A percentile compares a stretch with the other conserved stretches of the same genome.
These are phyloP conservation scores for Dothistroma septosporum DNA, from an alignment of 2,329 filamentous ascomycete genomes.

Conservation along the genomic window DNA sequence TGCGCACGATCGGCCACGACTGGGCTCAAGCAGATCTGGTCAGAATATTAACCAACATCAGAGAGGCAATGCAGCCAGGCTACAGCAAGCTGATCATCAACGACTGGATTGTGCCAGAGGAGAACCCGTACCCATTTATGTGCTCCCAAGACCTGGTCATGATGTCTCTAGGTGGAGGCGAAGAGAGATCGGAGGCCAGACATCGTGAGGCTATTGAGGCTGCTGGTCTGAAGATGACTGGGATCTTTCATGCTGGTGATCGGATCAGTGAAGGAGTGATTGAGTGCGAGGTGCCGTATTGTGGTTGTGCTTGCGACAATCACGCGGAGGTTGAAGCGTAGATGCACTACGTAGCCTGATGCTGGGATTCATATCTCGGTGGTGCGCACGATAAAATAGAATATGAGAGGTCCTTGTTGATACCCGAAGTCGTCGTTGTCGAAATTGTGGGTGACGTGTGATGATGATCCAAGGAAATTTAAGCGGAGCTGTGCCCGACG, in stretches of 20 bases:
- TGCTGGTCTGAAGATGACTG: conserved; percentile 2
- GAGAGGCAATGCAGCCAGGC: conserved; percentile 27
- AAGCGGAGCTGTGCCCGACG: too few relatives aligned
- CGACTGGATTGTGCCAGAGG: conserved; percentile 31
- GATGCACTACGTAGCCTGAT: background rate
- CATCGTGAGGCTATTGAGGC: conserved; percentile 6
- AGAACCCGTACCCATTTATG: conserved; percentile 6
- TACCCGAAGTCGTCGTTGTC: too few relatives aligned
- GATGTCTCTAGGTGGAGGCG: conserved; percentile 6
- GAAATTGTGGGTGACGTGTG: too few relatives aligned
- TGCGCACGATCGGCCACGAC: conserved; percentile 32
- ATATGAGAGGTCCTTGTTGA: too few relatives aligned
- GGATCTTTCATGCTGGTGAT: conserved; percentile 5
- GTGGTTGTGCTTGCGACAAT: background rate
- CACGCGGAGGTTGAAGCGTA: background rate
- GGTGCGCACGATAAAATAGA: background rate
- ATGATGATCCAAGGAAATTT: too few relatives aligned
- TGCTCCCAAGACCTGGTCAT: conserved; percentile 7
- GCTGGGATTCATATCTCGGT: background rate
- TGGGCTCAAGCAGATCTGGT: conserved; percentile 30
- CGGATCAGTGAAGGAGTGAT: conserved; percentile 8
- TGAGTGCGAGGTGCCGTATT: conserved; percentile 2
- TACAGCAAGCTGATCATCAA: conserved; percentile 35
- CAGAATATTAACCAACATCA: conserved; percentile 28
- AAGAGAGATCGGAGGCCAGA: conserved; percentile 5